Evolutionary conservation across 179 eudicot species (phyloP), one percentile per base, ranked within the genome.

Genomic region (Pouteria campechiana): DNA sequence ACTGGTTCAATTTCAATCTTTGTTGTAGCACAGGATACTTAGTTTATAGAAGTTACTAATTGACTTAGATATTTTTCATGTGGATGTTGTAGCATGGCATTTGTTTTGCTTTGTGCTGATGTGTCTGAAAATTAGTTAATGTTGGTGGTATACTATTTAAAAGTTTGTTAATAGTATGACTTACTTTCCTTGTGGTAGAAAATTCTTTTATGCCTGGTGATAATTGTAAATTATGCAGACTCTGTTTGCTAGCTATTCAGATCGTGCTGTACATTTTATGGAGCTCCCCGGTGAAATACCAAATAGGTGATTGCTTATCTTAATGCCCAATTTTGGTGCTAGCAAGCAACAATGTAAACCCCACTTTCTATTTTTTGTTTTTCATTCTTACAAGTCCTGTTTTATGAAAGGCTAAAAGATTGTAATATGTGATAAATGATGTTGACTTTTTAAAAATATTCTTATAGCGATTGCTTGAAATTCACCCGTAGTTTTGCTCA

Each of bases 201-300:
- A 27, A n/a, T n/a, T n/a, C n/a, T 31, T 34, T 16, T 32, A 22
- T 53, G 40, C 20, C 40, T 50, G 30, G 18, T 37, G 31, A 15
- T 30, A 35, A 43, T 28, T 25, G 33, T 54, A 45, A 29, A 36
- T 47, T 58, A 31, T 65, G 58, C 47, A 90, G 98, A 58, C 82
- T 44, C 78, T 85, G 63, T 89, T 90, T 70, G 73, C 85, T 13
- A 76, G 80, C 61, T 90, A 85, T 60, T 72, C 63, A 32, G 95
- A 90, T 24, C 86, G 95, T 40, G 68, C 86, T 27, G 84, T 90
- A 62, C 98, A 81, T 41, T 86, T 86, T 69, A 90, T 85, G 98
- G 98, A 86, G 63, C 90, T 90, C 60, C 98, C 98, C 21, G 98
- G 95, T 46, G 98, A 90, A 55, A 76, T 81, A 56, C 81, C 79